These are phyloP conservation scores for Hemileia vastatrix DNA, from an alignment of 1,284 basidiomycete species.

Conservation along the genomic window DNA sequence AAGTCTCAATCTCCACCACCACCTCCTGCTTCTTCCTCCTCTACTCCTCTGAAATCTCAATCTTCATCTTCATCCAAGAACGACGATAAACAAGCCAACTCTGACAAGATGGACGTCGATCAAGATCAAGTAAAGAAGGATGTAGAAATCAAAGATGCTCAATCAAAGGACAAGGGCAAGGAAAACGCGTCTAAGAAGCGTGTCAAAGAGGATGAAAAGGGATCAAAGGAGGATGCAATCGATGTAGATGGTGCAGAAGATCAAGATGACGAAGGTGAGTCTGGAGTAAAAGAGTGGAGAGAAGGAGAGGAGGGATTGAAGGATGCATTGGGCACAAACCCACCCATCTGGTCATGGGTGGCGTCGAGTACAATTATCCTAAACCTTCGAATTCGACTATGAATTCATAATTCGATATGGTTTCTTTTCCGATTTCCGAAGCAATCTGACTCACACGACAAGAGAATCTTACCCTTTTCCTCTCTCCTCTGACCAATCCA, in stretches of 20 bases:
- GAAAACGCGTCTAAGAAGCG: constrained; percentile 3
- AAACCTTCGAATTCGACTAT: not conserved
- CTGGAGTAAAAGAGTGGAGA: not conserved
- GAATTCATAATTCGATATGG: not conserved
- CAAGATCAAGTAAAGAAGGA: constrained; percentile 7
- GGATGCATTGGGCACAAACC: not conserved
- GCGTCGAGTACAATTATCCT: not conserved
- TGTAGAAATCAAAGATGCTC: not conserved
- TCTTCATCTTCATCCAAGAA: constrained; percentile 4
- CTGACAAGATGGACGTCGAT: not conserved
- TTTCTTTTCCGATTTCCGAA: not conserved
- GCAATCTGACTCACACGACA: not conserved
- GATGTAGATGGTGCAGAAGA: not conserved
- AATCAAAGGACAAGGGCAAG: constrained; percentile 6
- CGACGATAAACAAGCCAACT: constrained; percentile 1
- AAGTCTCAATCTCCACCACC: constrained; percentile 15
- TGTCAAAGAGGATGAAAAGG: constrained; percentile 29
- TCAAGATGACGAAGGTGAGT: not conserved
- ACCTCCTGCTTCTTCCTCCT: not conserved
- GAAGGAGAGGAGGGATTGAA: not conserved
- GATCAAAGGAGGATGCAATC: constrained; percentile 27
- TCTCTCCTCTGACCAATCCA: not conserved
- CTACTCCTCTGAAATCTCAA: not conserved
- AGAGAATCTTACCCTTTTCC: not conserved
- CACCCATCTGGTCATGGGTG: not conserved